Conservation (phyloP, 805 yeast species). For the Myxozyma neotropica region DNA sequence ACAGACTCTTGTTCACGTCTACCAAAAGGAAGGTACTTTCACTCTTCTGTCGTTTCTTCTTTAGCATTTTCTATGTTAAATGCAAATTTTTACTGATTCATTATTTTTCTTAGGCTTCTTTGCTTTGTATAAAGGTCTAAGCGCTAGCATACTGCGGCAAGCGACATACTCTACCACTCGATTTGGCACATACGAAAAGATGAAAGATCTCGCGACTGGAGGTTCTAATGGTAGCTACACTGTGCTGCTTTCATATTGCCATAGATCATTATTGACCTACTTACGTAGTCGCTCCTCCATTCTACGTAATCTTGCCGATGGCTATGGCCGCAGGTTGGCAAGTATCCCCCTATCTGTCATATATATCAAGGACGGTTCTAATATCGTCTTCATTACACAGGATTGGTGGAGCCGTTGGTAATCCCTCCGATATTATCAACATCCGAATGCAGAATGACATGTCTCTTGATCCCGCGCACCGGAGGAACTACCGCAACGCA, state of each 20-base stretch:
- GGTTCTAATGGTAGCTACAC: conserved; percentile 21
- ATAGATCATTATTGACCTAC: too few species aligned
- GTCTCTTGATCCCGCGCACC: conserved; percentile 60
- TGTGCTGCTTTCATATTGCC: too few species aligned
- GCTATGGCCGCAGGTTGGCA: conserved; percentile 82
- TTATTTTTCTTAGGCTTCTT: conserved; percentile 40
- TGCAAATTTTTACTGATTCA: neutral
- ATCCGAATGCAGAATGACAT: conserved; percentile 78
- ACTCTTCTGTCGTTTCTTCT: neutral
- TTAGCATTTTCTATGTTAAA: neutral
- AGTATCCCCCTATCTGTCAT: neutral
- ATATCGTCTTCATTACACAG: too few species aligned
- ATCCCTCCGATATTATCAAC: conserved; percentile 85
- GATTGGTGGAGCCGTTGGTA: conserved; percentile 81
- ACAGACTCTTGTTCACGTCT: conserved; percentile 61
- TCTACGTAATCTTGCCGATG: conserved; percentile 64
- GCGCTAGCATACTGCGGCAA: conserved; percentile 81
- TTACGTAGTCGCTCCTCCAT: conserved; percentile 53
- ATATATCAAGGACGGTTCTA: too few species aligned
- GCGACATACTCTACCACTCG: conserved; percentile 86
- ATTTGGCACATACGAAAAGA: conserved; percentile 80
- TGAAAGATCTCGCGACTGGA: conserved; percentile 53
- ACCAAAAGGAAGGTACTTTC: conserved; percentile 58
- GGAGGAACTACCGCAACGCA: conserved; percentile 77
- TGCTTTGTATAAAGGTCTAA: conserved; percentile 77